Evolutionary conservation across 2,329 filamentous ascomycete genomes (phyloP), one percentile per base, ranked within the genome.

Genomic region (Cryoendolithus antarcticus): DNA sequence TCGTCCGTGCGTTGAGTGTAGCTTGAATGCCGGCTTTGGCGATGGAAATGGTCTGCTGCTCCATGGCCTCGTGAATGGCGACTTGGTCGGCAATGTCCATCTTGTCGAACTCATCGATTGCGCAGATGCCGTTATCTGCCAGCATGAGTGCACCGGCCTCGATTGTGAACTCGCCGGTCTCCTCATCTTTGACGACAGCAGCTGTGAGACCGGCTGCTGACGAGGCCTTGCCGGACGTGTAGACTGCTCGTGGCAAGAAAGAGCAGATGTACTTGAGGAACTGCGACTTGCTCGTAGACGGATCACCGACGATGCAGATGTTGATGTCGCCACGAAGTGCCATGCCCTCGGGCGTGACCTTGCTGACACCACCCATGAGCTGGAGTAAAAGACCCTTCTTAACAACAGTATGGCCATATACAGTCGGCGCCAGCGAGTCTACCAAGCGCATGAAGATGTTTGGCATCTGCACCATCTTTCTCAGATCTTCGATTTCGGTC

Each of bases 51-150:
- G 91, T 98, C 64, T 98, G 91, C 68, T 98, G 91, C 74, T 98
- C 91, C 91, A 98, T 98, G 43, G 91, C 91, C 76, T 98, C 91
- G 73, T 98, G 91, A 55, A 98, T 98, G 48, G 91, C 91, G 40
- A 98, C 91, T 65, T 98, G 91, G 60, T 98, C 91, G 38, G 69
- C 78, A 45, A 98, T 83, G 55, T 98, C 91, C 91, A 98, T 98
- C 69, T 98, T 98, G 75, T 98, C 91, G 53, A 98, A 98, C 60
- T 98, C 91, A 58, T 98, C 91, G 58, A 98, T 98, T 43, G 86
- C 88, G 62, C 91, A 98, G 53, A 96, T 93, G 39, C 91, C 91
- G 50, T 94, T 95, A 55, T 96, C 76, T 13, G 91, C 91, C 44
- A 98, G 70, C 91, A 98, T 96, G 42, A 98, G 76, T 9, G 91